Conservation (phyloP, 768 basidiomycete genomes). For the Hypholoma sublateritium region DNA sequence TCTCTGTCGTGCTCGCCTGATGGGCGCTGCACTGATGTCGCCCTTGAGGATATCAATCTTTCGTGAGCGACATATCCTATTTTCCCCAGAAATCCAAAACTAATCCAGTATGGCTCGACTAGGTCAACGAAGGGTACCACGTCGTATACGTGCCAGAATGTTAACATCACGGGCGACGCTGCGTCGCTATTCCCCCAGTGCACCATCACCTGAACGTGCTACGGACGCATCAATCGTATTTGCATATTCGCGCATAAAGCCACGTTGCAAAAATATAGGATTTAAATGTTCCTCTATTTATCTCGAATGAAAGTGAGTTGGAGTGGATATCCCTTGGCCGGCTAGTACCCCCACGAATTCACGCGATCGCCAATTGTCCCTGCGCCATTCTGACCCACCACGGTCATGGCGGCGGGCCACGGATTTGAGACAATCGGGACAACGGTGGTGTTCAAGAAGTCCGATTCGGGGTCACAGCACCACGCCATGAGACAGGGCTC, state of each 20-base stretch:
- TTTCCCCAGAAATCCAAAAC: background rate
- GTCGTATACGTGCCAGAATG: conserved; percentile 52
- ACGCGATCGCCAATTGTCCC: background rate
- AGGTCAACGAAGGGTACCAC: conserved; percentile 43
- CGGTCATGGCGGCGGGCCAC: too few relatives aligned
- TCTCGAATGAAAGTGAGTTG: too few relatives aligned
- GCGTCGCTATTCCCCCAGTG: conserved; percentile 44
- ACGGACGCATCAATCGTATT: background rate
- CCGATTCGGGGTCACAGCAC: background rate
- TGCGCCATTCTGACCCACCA: too few relatives aligned
- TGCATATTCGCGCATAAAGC: background rate
- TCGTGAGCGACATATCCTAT: conserved; percentile 32
- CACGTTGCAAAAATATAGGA: too few relatives aligned
- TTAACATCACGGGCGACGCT: conserved; percentile 44
- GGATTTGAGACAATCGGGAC: background rate
- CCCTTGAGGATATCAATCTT: conserved; percentile 43
- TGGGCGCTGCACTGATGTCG: conserved; percentile 48
- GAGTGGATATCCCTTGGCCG: too few relatives aligned
- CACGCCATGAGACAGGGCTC: conserved; percentile 39
- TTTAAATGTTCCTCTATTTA: too few relatives aligned
- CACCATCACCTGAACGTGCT: conserved; percentile 23
- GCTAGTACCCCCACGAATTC: conserved; percentile 1
- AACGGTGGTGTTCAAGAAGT: background rate
- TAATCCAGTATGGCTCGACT: conserved; percentile 3
- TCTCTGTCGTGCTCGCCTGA: conserved; percentile 57